Conservation (phyloP, 2,329 filamentous ascomycete genomes). For the Fusarium dlaminii region DNA sequence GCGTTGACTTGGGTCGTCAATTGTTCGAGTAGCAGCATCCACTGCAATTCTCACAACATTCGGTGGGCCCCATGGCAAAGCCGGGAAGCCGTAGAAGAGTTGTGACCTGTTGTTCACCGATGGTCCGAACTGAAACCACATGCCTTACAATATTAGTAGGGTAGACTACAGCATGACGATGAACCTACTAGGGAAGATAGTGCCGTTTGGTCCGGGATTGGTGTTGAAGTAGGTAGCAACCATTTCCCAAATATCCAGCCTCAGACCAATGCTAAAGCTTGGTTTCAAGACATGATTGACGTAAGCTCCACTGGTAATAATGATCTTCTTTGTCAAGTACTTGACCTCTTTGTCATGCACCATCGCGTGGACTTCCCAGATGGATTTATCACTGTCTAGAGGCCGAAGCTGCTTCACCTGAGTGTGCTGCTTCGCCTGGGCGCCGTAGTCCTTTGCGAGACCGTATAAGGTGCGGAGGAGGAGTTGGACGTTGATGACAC, state of each 20-base stretch:
- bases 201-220: conserved; percentile 26
- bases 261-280: conserved; percentile 16
- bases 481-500: conserved; percentile 20
- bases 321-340: conserved; percentile 14
- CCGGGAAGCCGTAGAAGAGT: conserved; percentile 26
- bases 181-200: conserved; percentile 21
- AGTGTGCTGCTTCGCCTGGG: conserved; percentile 18
- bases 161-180: rapidly evolving
- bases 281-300: conserved; percentile 23
- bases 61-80: conserved; percentile 21
- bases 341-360: neutral
- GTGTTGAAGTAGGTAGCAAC: conserved; percentile 26
- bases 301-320: conserved; percentile 16
- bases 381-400: neutral
- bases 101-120: conserved; percentile 1
- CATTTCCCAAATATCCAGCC: conserved; percentile 32
- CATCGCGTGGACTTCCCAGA: conserved; percentile 12
- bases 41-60: conserved; percentile 27
- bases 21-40: conserved; percentile 17
- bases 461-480: conserved; percentile 9
- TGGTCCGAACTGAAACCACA: conserved; percentile 28
- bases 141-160: neutral
- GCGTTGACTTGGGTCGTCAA: conserved; percentile 10
- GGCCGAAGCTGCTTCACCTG: conserved; percentile 5
- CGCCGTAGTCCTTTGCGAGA: conserved; percentile 20